Evolutionary conservation across 768 basidiomycete genomes (phyloP), one percentile per base, ranked within the genome.

Genomic region (Lanmaoa pseudosensibilis): DNA sequence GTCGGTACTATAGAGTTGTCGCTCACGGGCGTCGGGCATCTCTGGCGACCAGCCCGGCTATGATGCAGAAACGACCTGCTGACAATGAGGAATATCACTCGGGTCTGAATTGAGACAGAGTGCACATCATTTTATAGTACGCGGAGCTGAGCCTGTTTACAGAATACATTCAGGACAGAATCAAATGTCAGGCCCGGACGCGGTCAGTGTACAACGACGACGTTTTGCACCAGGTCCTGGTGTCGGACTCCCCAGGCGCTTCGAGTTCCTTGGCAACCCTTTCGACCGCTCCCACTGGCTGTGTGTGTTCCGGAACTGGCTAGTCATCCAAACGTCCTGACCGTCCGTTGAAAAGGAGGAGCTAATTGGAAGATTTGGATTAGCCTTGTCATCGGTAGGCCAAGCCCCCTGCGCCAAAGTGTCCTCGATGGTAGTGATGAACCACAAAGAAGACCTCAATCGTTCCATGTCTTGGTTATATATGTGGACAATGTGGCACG

Each of bases 351-450:
- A 3, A 12, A 27, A 25, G 23, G 43, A 5, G 9, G 25, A 44
- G 5, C 2, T 1, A 5, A 33, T 33, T 5, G 46, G 46, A 30
- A 46, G 46, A 19, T 32, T 32, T 19, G 19, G 5, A 19, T 34
- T 47, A 10, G 46, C 47, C 34, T 33, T 34, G 47, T 58, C 57
- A 11, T 54, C 52, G 0, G 27, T 4, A 1, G 56, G 56, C 52
- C 56, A 57, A 3, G 4, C 1, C 0, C 13, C 4, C 12, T n/a
- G 23, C 2, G 3, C 23, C 30, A 56, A 27, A 6, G 55, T 30
- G 1, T 6, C 6, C 8, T 32, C 1, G 1, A 52, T 39, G 15
- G 16, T 18, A 4, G 34, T 7, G 13, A 53, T 40, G 39, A 57
- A 52, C 21, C 38, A 54, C 9, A 27, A 2, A 6, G 55, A 25